These are phyloP conservation scores for Coelastrella sp. DNA, from an alignment of 139 green algal species.

Conservation along the genomic window DNA sequence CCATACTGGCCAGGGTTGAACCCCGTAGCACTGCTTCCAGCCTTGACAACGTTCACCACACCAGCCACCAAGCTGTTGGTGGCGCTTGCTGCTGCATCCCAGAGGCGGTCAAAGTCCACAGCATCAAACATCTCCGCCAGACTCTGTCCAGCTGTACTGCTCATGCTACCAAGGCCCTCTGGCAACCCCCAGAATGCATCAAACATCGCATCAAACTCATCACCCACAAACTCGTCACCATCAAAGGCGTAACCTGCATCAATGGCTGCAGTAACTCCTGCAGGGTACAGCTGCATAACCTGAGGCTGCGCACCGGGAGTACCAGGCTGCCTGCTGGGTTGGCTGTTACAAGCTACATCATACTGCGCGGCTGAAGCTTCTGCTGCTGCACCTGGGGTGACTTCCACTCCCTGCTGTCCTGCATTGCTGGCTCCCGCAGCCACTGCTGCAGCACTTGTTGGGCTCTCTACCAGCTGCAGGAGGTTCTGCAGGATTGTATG, in stretches of 20 bases:
- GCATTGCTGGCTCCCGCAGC: not conserved
- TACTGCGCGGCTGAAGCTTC: slow-evolving; percentile 6
- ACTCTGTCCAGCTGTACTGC: not conserved
- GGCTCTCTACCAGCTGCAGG: not conserved
- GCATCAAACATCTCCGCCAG: not conserved
- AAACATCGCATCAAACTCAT: slow-evolving; percentile 1
- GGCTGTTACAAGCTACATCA: too few relatives aligned
- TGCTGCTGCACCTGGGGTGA: not conserved
- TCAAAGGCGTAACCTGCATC: not conserved
- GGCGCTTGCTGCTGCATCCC: not conserved
- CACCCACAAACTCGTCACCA: not conserved
- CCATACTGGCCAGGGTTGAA: too few relatives aligned
- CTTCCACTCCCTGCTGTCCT: not conserved
- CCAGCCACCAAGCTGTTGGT: not conserved
- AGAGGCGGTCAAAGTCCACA: not conserved
- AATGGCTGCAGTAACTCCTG: not conserved
- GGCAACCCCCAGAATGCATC: not conserved
- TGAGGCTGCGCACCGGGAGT: not conserved
- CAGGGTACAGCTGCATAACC: not conserved
- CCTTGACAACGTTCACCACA: not conserved
- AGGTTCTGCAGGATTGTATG: not conserved
- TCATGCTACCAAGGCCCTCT: not conserved
- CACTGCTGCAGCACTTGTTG: slow-evolving; percentile 11
- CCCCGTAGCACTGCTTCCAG: not conserved
- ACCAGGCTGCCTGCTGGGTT: too few relatives aligned